Evolutionary conservation across 2,329 filamentous ascomycete species (phyloP), one percentile per base, ranked within the genome.

Genomic region (Aspergillus fijiensis): DNA sequence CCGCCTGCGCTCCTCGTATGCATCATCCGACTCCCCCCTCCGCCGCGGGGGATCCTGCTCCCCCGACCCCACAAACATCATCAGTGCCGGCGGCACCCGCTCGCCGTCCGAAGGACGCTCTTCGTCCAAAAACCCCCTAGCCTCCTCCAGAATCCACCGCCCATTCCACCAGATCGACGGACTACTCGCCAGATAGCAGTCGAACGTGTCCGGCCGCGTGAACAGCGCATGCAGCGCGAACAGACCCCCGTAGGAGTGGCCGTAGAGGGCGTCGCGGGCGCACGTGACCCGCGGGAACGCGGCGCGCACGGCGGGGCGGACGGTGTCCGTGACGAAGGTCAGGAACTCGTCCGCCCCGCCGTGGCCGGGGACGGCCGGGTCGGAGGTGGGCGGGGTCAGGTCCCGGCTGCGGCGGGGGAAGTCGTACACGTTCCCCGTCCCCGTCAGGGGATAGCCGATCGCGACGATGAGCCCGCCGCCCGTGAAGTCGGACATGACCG

Each of bases 181-280:
- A 47, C 80, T 83, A n/a, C 76, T 78, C 3, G 77, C 75, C 14
- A 82, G 73, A 60, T 77, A 81, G 16, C 73, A 77, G 59, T 82
- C 72, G 57, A 83, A 83, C 2, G 76, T 69, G 1, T 68, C 63
- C 0, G 79, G 76, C 1, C 74, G 70, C 0, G 73, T 78, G 55
- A 80, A 79, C 9, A 83, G 70, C 0, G 78, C 73, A 58, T 82
- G 79, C 3, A 84, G 70, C 0, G 76, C 72, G 48, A 83, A 82
- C 2, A 84, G 67, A 0, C 81, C 81, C 0, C 80, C 81, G 27
- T 80, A 82, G 0, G 81, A 84, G 60, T 84, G 81, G 0, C 81
- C 81, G 52, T 76, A 82, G 0, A 84, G 72, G 0, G 77, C 81
- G 60, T 80, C 80, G 21, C 77, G 72, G 0, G 72, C 69, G 12